Base-by-base conservation (phyloP, 352 stramenopile species). In the Phytophthora europaea region DNA sequence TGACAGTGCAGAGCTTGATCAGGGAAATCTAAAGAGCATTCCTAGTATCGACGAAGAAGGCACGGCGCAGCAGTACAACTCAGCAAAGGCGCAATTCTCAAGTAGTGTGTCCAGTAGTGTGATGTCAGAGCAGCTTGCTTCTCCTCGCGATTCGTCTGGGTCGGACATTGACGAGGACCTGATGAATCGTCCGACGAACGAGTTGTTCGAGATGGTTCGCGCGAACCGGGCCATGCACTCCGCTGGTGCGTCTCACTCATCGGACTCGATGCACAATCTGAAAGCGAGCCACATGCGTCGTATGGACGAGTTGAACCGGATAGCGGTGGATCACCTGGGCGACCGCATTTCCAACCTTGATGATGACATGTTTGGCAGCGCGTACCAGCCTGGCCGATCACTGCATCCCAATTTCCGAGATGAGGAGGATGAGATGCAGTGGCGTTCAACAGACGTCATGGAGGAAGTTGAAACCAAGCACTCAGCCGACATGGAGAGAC, bases 301-400 rank as follows among this genome's bases (percentile, higher is more conserved):
- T 10, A 90, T 90, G 83, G 81, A 79, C n/a, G 80, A 89, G 60
- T 64, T 89, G 18, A 86, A 86, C 33, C 73, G 60, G 13, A 87
- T 90, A 28, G 83, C 83, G 45, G 33, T 86, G 34, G 83, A 85
- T 36, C 72, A 84, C 62, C 70, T 81, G 7, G 82, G 80, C 20
- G 73, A 77, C 52, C 81, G 83, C 10, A 80, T 88, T 20, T 88
- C 83, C 0, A 84, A 68, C 60, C 56, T 84, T 5, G 63, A 75
- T n/a, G 62, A 80, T n/a, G 68, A 76, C 3, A 57, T 82, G 52
- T 63, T 76, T 36, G 58, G 64, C 15, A 81, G 74, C 22, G 57
- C 65, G 12, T 76, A 64, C 51, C 50, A 70, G n/a, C 75, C 67
- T 7, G 66, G 45, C n/a, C 71, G 75, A 5, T 51, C 56, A 28